Evolutionary conservation across 129 eudicot genomes (phyloP), one percentile per base, ranked within the genome.

Genomic region (Daucus carota): DNA sequence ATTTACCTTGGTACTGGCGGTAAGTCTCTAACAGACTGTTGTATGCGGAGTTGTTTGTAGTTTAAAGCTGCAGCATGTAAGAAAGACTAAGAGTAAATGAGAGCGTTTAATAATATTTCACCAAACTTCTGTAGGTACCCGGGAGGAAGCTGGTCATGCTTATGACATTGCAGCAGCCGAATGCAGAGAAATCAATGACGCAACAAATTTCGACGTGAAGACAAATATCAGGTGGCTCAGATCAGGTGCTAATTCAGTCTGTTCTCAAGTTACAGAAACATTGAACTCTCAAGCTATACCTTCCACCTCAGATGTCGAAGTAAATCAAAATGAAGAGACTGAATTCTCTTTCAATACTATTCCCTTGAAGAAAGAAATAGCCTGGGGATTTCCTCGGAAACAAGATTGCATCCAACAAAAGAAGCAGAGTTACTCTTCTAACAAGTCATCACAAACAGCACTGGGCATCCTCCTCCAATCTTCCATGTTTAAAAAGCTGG

Each of bases 141-240:
- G 86, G 78, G 96, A 88, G 68, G 96, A 90, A 76, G 93, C 96
- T 13, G 96, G 90, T 72, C 87, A 83, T 45, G 96, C 96, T 22
- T 90, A 84, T 33, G 96, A 90, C 76, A 90, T 86, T 77, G 91
- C 91, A 77, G 96, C 93, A 63, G 88, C 86, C 31, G 91, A 90
- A 71, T 88, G 84, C 74, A 83, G 93, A 85, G 93, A 93, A 76
- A 86, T 83, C 36, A 90, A 88, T 41, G 91, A 91, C 47, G 90
- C 88, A 24, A 90, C 93, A 38, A 90, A 90, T 75, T 88, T 88
- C 32, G 93, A 90, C 77, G 65, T 86, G 76, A 90, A 85, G 84
- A 88, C 90, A 47, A 88, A 90, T 78, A 87, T 90, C 33, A 82
- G 90, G 83, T 90, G 90, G 92, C 73, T 86, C 29, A 84, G 85